Percentiles rank a stretch among this genome's conserved stretches.
phyloP scores from a whole-genome alignment of 108 stramenopile species.

The Mayamaea pseudoterrestris region DNA sequence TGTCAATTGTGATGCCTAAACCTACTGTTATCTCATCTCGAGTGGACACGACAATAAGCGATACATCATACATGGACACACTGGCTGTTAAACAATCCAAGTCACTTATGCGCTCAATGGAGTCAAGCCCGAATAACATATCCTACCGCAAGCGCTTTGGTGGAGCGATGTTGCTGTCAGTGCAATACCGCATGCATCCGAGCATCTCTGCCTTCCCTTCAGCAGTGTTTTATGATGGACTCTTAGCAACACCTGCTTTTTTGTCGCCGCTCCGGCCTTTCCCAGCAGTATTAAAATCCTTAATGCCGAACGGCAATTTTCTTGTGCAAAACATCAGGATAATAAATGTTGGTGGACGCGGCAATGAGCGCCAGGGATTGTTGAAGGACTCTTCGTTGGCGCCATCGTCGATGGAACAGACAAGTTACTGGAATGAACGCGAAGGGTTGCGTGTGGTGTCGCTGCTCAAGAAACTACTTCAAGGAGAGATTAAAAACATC shows the following conservation, averaged over 20 bases:
- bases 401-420: slow-evolving; percentile 14
- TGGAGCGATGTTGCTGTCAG: slow-evolving; percentile 80
- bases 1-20: slow-evolving; percentile 44
- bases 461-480: slow-evolving; percentile 34
- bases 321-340: slow-evolving; percentile 34
- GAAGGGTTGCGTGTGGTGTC: slow-evolving; percentile 48
- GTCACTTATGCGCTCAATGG: slow-evolving; percentile 17
- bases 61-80: slow-evolving; percentile 41
- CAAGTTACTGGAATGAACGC: slow-evolving; percentile 54
- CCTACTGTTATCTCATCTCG: slow-evolving; percentile 17
- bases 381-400: slow-evolving; percentile 8
- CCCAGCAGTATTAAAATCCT: slow-evolving; percentile 22
- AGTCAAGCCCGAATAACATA: slow-evolving; percentile 1
- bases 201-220: slow-evolving; percentile 89
- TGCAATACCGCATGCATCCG: slow-evolving; percentile 95
- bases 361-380: slow-evolving; percentile 51
- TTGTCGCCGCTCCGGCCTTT: slow-evolving; percentile 33
- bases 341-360: slow-evolving; percentile 53
- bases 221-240: slow-evolving; percentile 74
- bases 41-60: slow-evolving; percentile 36
- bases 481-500: slow-evolving; percentile 12
- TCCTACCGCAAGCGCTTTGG: slow-evolving; percentile 67
- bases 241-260: slow-evolving; percentile 48
- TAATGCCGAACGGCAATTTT: slow-evolving; percentile 24
- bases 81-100: slow-evolving; percentile 55